These are phyloP conservation scores for Fusarium sp. DNA, from an alignment of 2,329 filamentous ascomycete species.

Conservation along the genomic window DNA sequence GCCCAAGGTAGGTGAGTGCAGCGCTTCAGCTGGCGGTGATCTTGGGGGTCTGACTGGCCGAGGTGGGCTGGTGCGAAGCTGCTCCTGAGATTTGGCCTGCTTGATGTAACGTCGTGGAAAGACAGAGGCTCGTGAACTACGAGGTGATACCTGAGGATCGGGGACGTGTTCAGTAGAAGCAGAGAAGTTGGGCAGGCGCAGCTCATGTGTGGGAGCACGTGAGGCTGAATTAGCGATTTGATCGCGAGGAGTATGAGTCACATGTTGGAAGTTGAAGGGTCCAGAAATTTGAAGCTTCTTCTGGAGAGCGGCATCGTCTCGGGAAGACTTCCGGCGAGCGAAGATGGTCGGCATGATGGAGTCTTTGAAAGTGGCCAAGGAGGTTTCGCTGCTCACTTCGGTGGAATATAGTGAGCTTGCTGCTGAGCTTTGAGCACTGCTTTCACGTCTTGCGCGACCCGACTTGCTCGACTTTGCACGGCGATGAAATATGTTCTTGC, in stretches of 20 bases:
- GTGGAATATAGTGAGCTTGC: slow-evolving; percentile 62
- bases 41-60: slow-evolving; percentile 61
- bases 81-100: slow-evolving; percentile 62
- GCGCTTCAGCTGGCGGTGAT: slow-evolving; percentile 42
- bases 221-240: slow-evolving; percentile 56
- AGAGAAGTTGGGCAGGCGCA: slow-evolving; percentile 62
- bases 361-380: slow-evolving; percentile 54
- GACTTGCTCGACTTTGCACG: slow-evolving; percentile 59
- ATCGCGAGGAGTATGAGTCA: slow-evolving; percentile 68
- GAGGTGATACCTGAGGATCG: slow-evolving; percentile 31
- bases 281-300: slow-evolving; percentile 68
- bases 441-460: slow-evolving; percentile 58
- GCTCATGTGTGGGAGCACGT: slow-evolving; percentile 53
- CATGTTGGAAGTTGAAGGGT: slow-evolving; percentile 75
- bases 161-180: slow-evolving; percentile 32
- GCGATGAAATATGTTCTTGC: slow-evolving; percentile 70
- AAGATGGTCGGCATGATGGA: slow-evolving; percentile 64
- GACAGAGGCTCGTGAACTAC: slow-evolving; percentile 40
- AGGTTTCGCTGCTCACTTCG: slow-evolving; percentile 55
- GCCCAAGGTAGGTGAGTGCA: slow-evolving; percentile 49
- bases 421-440: slow-evolving; percentile 61
- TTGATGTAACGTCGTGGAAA: slow-evolving; percentile 55
- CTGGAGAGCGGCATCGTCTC: slow-evolving; percentile 49
- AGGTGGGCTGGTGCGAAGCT: slow-evolving; percentile 60
- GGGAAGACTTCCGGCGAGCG: slow-evolving; percentile 59